These are phyloP conservation scores for Pichia scutulata DNA, from an alignment of 805 yeast genomes.

Conservation along the genomic window DNA sequence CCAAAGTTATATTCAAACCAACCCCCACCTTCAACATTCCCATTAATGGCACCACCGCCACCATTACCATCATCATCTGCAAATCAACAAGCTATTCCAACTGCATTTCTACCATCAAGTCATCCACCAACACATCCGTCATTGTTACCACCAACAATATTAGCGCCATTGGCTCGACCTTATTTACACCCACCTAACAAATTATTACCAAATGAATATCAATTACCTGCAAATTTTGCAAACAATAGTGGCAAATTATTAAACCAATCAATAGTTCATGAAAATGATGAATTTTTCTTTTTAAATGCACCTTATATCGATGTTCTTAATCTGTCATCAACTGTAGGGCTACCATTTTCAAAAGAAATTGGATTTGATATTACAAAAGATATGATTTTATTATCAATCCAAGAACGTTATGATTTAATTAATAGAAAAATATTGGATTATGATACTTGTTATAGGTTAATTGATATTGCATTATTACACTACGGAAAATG, in stretches of 20 bases:
- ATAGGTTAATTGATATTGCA: conserved; percentile 41
- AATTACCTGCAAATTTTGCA: not conserved
- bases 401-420: conserved; percentile 9
- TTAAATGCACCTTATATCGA: conserved; percentile 14
- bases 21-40: not conserved
- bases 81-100: not conserved
- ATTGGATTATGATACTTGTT: conserved; percentile 37
- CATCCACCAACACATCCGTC: not conserved
- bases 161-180: conserved; percentile 8
- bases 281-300: conserved; percentile 11
- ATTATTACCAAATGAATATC: not conserved
- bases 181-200: not conserved
- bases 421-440: conserved; percentile 32
- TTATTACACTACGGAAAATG: conserved; percentile 57
- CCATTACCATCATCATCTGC: not conserved
- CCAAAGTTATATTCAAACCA: not conserved
- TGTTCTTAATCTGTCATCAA: conserved; percentile 15
- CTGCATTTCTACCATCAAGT: not conserved
- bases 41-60: not conserved
- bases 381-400: conserved; percentile 1
- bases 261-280: not conserved
- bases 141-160: not conserved
- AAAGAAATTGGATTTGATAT: conserved; percentile 21
- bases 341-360: conserved; percentile 19
- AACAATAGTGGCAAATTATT: not conserved